Evolutionary conservation across 108 stramenopile genomes (phyloP), one percentile per base, ranked within the genome.

Genomic region (Asterionellopsis glacialis): DNA sequence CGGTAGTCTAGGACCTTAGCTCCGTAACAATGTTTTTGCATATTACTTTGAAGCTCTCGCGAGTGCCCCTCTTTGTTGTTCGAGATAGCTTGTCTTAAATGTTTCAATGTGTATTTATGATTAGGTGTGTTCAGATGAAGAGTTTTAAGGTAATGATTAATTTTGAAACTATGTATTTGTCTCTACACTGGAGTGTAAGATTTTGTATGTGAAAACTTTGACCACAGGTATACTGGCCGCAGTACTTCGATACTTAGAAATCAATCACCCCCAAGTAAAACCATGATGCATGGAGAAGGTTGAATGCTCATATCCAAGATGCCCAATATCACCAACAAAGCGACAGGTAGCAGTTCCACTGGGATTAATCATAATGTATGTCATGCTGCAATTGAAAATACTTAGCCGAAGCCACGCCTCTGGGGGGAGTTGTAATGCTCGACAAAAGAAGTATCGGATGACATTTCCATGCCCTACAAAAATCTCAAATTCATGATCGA

Each of bases 401-500:
- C 91, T 90, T 21, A 89, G 69, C 25, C 96, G 77, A 13, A 97
- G 71, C 96, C 96, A 97, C 18, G 92, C 92, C 63, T 94, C 93
- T 0, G 96, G 94, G 62, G n/a, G n/a, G n/a, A n/a, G 50, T 61
- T 97, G 96, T 51, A 97, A n/a, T n/a, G n/a, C n/a, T n/a, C n/a
- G n/a, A n/a, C n/a, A n/a, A n/a, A n/a, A n/a, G n/a, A n/a, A n/a
- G n/a, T n/a, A n/a, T n/a, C n/a, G n/a, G n/a, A n/a, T n/a, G n/a
- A 97, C 94, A 57, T 97, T 97, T 60, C 86, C 96, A 61, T 97
- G 96, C 54, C 96, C 91, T 11, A 97, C 91, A 44, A 97, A 83
- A 50, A 97, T 84, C 68, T 94, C 93, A 68, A 93, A 94, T 65
- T 95, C 90, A 64, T 96, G 93, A 18, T 73, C 63, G 12, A 82